Evolutionary conservation across 495 filamentous ascomycete species (phyloP), one percentile per base, ranked within the genome.

Genomic region (Neurospora africana): DNA sequence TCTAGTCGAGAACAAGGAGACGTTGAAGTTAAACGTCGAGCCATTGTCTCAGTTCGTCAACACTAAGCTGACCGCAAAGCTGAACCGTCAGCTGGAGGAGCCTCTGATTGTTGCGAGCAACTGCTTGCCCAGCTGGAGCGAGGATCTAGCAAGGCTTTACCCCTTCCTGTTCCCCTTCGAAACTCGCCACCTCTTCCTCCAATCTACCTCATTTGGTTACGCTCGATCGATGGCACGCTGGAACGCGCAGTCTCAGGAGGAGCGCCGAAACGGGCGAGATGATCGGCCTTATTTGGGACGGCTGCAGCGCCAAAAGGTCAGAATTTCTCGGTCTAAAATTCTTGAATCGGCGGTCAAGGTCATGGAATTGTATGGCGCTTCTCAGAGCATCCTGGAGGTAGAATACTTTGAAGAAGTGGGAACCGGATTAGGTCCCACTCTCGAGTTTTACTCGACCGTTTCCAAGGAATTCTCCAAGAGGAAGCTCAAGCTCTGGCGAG

Each of bases 81-180:
- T 99, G 53, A 99, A 99, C 76, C 89, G 95, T 38, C 95, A 99
- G 78, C 82, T 99, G 44, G 95, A 99, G 79, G 95, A 99, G 82
- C 95, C 95, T n/a, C 84, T 99, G 53, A 97, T 99, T 74, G 95
- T 99, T 27, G 96, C 96, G 3, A 98, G 96, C 81, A 96, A 93
- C 76, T 99, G 96, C 78, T 87, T 99, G 69, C 95, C 95, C 9
- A 92, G 87, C 79, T 99, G 95, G 95, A 97, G 93, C 74, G 94
- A 98, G 82, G 95, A 99, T 79, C 83, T 99, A n/a, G 93, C 96
- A 17, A 90, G 95, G 40, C 84, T 97, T 1, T 99, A 97, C 79
- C 94, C 96, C 4, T 99, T 99, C 86, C 83, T 98, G n/a, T 99
- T 99, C 79, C 96, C 96, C 7, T 99, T 99, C 77, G 96, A 99